phyloP scores from a whole-genome alignment of 306 rosid species.

The Castanopsis chinensis region DNA sequence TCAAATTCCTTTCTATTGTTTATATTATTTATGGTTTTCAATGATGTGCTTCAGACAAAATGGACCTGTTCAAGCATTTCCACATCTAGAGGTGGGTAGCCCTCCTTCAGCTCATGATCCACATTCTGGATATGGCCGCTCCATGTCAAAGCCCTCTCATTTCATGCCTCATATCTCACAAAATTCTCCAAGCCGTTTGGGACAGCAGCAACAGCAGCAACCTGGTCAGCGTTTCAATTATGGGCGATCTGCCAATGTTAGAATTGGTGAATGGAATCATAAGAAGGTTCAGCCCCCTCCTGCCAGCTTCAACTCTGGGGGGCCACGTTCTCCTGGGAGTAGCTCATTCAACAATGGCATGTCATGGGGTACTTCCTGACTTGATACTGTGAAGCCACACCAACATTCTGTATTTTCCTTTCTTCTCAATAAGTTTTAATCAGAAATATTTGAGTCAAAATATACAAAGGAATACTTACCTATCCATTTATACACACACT shows the following conservation, averaged over 20 bases:
- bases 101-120: slow-evolving; percentile 62
- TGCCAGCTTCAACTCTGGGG: slow-evolving; percentile 60
- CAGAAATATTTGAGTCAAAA: background rate
- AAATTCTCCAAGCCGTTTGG: slow-evolving; percentile 92
- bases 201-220: slow-evolving; percentile 87
- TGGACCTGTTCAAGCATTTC: slow-evolving; percentile 65
- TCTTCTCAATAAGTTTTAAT: background rate
- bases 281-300: slow-evolving; percentile 69
- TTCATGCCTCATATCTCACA: slow-evolving; percentile 62
- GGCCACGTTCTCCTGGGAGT: slow-evolving; percentile 78
- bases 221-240: slow-evolving; percentile 64
- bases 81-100: slow-evolving; percentile 69
- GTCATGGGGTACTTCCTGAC: slow-evolving; percentile 79
- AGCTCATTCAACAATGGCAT: slow-evolving; percentile 57
- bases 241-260: slow-evolving; percentile 52
- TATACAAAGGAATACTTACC: background rate
- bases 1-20: background rate
- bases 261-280: slow-evolving; percentile 73
- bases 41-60: slow-evolving; percentile 49
- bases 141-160: slow-evolving; percentile 70
- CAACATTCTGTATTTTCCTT: slow-evolving; percentile 20
- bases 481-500: no score
- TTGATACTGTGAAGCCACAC: slow-evolving; percentile 13
- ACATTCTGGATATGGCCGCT: slow-evolving; percentile 50
- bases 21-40: slow-evolving; percentile 19